Base-by-base conservation (phyloP, 2,329 filamentous ascomycete genomes). In the Ceratocystis eucalypticola region DNA sequence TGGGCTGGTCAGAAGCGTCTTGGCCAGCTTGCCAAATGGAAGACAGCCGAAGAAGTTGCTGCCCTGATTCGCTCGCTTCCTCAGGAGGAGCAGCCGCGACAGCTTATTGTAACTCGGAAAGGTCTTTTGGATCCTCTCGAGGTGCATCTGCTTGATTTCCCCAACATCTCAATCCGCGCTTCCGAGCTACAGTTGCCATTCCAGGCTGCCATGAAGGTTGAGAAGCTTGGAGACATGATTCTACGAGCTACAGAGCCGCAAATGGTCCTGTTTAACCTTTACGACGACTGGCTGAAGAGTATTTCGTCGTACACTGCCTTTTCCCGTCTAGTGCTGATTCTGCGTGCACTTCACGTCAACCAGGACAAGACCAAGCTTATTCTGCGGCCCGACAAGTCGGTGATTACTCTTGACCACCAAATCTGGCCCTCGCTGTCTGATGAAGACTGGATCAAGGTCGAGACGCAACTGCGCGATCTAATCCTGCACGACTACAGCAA, bases 1-100 rank as follows among this genome's bases (percentile, higher is more conserved):
- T 99, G 94, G 94, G 94, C 94, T 64, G 94, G 94, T 65, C 94
- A 99, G 78, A 99, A 99, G 77, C 95, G 94, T 89, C 85, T 99
- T 41, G 95, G 95, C 70, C 94, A 99, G 76, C 79, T 99, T 70
- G 94, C 94, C 61, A 99, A 99, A 75, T 99, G 94, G 94, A 99
- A 99, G 82, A 99, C 94, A 17, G 94, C 94, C 1, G 94, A 99
- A 86, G 94, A 99, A 91, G 95, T 99, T 2, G 94, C 94, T 3
- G 95, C 94, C 22, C 82, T 99, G 55, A 99, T 99, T 74, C 86
- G 94, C 71, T 99, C 94, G 1, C 77, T 99, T 53, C 94, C 94
- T 0, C 91, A 96, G 5, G 94, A 99, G 80, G 95, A 99, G 76
- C 95, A 99, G 75, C 94, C 94, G 46, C 97, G 97, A 78, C 94